Evolutionary conservation across 2,329 filamentous ascomycete species (phyloP).

Genomic region (Colletotrichum tamarilloi): DNA sequence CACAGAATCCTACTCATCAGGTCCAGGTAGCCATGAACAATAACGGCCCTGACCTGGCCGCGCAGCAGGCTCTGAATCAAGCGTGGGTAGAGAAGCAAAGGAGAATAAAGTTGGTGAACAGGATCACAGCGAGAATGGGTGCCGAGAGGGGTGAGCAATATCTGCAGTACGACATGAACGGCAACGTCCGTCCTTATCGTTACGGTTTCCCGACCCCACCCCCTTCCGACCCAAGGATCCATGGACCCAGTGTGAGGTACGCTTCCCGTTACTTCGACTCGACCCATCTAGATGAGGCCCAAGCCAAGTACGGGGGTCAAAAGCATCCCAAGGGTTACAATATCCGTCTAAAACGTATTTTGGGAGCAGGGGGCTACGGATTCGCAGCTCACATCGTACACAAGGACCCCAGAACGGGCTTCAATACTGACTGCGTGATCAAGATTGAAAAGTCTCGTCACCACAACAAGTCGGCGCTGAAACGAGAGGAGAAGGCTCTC

Average conservation of each 20-base stretch:
- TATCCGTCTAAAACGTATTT: conserved; percentile 41
- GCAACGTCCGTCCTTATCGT: not conserved
- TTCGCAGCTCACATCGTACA: conserved; percentile 37
- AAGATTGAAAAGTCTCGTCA: conserved; percentile 18
- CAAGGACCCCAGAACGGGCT: not conserved
- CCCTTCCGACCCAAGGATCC: not conserved
- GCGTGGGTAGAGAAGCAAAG: not conserved
- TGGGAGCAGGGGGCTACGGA: conserved; percentile 43
- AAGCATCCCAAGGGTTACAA: conserved; percentile 32
- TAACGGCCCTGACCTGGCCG: not conserved
- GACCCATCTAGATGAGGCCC: not conserved
- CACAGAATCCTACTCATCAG: not conserved
- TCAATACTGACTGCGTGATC: conserved; percentile 5
- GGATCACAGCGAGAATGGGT: not conserved
- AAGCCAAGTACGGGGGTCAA: not conserved
- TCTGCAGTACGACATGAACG: not conserved
- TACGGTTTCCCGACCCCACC: not conserved
- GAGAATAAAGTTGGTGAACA: not conserved
- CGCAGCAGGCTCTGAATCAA: not conserved
- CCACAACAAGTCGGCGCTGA: not conserved
- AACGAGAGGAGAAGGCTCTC: conserved; percentile 25
- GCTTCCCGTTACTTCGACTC: not conserved
- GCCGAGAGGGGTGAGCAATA: not conserved
- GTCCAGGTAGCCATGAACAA: not conserved
- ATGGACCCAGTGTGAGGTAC: not conserved